These are phyloP conservation scores for Zymoseptoria passerinii DNA, from an alignment of 2,329 filamentous ascomycete genomes.

Conservation along the genomic window DNA sequence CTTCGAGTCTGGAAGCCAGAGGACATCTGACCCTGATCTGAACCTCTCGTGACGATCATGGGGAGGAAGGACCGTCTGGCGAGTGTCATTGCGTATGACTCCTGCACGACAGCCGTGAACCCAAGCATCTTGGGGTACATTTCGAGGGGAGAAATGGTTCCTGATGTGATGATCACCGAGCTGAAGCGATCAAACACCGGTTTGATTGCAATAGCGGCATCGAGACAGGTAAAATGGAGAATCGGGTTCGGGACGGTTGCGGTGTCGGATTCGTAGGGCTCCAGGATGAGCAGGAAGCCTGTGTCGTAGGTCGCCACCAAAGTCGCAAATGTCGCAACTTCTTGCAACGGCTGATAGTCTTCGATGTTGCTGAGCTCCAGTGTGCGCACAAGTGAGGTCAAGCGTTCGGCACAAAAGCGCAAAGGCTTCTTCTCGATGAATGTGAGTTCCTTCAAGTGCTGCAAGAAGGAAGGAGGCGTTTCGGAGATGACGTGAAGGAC, in stretches of 20 bases:
- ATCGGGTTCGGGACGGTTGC: conserved; percentile 93
- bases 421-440: conserved; percentile 97
- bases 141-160: conserved; percentile 90
- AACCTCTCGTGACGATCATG: conserved; percentile 93
- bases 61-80: conserved; percentile 91
- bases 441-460: conserved; percentile 87
- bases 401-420: conserved; percentile 84
- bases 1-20: conserved; percentile 93
- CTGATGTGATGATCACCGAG: conserved; percentile 96
- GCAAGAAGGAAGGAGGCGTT: conserved; percentile 86
- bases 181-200: conserved; percentile 96
- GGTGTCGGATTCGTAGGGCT: conserved; percentile 91
- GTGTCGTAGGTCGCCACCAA: conserved; percentile 95
- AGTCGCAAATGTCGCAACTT: conserved; percentile 95
- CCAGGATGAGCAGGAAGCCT: conserved; percentile 90
- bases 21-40: conserved; percentile 85
- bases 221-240: conserved; percentile 93
- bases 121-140: conserved; percentile 99
- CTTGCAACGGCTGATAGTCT: conserved; percentile 92
- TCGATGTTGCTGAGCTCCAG: conserved; percentile 96
- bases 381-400: conserved; percentile 89
- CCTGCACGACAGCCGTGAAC: conserved; percentile 84
- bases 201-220: conserved; percentile 95
- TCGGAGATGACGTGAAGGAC: conserved; percentile 95
- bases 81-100: conserved; percentile 96